phyloP scores from a whole-genome alignment of 2,329 filamentous ascomycete genomes.

The Geoglossum cookeanum region DNA sequence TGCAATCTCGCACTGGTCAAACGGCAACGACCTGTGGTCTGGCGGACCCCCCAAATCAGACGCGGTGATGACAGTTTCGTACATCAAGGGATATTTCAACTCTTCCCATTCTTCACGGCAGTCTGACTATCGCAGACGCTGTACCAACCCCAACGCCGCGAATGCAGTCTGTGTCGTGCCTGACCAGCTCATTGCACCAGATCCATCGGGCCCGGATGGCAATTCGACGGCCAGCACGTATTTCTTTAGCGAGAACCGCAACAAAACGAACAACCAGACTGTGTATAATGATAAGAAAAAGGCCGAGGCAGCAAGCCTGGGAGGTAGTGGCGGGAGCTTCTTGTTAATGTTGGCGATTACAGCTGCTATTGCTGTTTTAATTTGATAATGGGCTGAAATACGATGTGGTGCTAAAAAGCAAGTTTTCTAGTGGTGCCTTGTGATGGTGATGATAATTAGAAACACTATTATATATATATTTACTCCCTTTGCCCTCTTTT shows the following conservation, averaged over 20 bases:
- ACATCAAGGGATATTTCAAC: constrained; percentile 68
- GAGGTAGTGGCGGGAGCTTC: neutral
- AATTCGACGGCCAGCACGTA: constrained; percentile 19
- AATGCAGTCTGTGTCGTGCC: constrained; percentile 32
- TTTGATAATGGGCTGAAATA: neutral
- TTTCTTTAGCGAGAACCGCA: constrained; percentile 31
- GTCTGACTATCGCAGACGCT: constrained; percentile 24
- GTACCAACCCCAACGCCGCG: constrained; percentile 20
- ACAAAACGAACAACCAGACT: constrained; percentile 31
- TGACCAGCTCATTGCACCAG: constrained; percentile 22
- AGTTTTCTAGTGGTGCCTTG: no score
- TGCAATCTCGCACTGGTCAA: constrained; percentile 59
- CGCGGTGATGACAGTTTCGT: constrained; percentile 43
- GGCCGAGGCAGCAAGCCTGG: neutral
- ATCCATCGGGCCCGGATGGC: constrained; percentile 10
- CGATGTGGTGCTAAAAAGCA: no score
- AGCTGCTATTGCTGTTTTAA: neutral
- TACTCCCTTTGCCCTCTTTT: no score
- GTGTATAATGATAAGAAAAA: constrained; percentile 15
- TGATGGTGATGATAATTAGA: no score
- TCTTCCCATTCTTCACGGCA: constrained; percentile 30
- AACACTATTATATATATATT: no score
- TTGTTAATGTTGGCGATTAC: neutral
- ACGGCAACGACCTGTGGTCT: constrained; percentile 53
- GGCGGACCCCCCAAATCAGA: constrained; percentile 46